Base-by-base conservation (phyloP, 2,329 filamentous ascomycete genomes). In the Ophiognomonia clavigignenti-juglandacearum region DNA sequence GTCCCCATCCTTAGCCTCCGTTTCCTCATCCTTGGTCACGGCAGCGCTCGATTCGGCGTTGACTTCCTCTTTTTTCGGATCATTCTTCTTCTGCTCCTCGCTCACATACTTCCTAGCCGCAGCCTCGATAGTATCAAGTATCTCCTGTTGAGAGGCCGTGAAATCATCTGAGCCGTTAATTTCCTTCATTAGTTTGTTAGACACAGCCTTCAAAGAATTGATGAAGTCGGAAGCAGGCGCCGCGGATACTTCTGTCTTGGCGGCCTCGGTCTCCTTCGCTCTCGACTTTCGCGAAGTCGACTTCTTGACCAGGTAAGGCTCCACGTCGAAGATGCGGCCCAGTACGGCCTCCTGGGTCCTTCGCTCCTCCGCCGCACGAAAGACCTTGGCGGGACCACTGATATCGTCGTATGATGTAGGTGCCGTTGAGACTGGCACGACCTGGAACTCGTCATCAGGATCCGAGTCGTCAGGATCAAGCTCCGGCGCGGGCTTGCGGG, bases 261-360 rank as follows among this genome's bases (percentile, higher is more conserved):
- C 16, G 14, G 29, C 41, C 20, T 51, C 45, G 29, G 56, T 62
- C 50, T 53, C 58, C 53, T 38, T 54, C 38, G 37, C 59, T 45
- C 52, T 51, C 8, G 54, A n/a, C n/a, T n/a, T 43, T 32, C 54
- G 61, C 41, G 63, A 60, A 11, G 59, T 58, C 3, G 61, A 50
- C 40, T 63, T 68, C 54, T 70, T 71, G 13, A 61, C 52, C 3
- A 67, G 55, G 19, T 56, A 64, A 4, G 68, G 63, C 37, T 78
- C 72, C 2, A 78, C 58, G 34, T 73, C 75, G 39, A 82, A 75
- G 14, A 82, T 73, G 36, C 65, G 69, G 2, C 68, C 74, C 4
- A 82, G 55, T 0, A 77, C 70, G 1, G 67, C 63, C 53, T 82
- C 79, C 49, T 82, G 78, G 3, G 64, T 62, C 53, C 75, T 79